Percentiles rank a stretch among this genome's conserved stretches.
Evolutionary conservation across 2,329 filamentous ascomycete genomes (phyloP).

Genomic region (Cladosporium sp.): DNA sequence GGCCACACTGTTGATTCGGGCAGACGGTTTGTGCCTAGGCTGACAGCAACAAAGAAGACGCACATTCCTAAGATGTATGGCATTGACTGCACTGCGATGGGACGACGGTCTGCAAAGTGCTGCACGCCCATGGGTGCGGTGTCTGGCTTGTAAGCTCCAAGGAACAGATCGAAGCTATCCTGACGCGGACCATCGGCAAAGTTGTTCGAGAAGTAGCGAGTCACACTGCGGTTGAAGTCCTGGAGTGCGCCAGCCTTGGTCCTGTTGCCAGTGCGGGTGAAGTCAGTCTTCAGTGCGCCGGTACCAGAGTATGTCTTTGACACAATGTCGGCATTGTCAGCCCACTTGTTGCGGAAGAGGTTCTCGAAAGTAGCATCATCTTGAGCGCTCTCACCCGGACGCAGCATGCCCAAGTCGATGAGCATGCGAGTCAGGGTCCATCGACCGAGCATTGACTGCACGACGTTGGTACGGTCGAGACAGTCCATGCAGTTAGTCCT

Average conservation of each 20-base stretch:
- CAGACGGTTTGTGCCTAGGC: constrained; percentile 68
- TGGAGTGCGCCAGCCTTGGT: constrained; percentile 83
- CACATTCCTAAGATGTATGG: constrained; percentile 88
- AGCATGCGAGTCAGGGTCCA: constrained; percentile 88
- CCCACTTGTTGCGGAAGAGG: constrained; percentile 96
- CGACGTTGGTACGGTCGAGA: constrained; percentile 93
- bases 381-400: constrained; percentile 73
- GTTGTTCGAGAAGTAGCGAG: constrained; percentile 90
- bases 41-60: constrained; percentile 77
- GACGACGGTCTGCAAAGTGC: constrained; percentile 81
- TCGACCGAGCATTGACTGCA: constrained; percentile 94
- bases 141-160: constrained; percentile 79
- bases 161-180: constrained; percentile 92
- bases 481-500: constrained; percentile 99
- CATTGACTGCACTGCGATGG: constrained; percentile 86
- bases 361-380: constrained; percentile 82
- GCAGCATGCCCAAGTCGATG: constrained; percentile 76
- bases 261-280: constrained; percentile 88
- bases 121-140: constrained; percentile 69
- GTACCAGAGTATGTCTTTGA: constrained; percentile 92
- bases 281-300: constrained; percentile 95
- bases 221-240: constrained; percentile 84
- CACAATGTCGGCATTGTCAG: constrained; percentile 95
- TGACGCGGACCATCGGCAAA: constrained; percentile 91
- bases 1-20: constrained; percentile 78